Percentiles rank a stretch among this genome's conserved stretches.
These are phyloP conservation scores for Yamadazyma epiphylla DNA, from an alignment of 1,139 yeast species.

Conservation along the genomic window DNA sequence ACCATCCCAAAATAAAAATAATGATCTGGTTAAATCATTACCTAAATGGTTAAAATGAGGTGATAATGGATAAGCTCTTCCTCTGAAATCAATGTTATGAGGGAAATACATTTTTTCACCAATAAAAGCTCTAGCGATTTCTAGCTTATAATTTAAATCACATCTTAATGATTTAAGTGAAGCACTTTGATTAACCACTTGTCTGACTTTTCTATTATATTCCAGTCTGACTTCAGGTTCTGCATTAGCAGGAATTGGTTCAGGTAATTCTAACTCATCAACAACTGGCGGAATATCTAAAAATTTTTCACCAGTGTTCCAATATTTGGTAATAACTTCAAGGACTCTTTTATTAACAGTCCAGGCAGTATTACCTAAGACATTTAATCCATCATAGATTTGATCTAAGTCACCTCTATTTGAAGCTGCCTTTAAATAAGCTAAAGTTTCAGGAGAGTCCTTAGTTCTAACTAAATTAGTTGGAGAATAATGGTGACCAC, in stretches of 20 bases:
- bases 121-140: slow-evolving; percentile 87
- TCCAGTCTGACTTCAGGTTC: slow-evolving; percentile 72
- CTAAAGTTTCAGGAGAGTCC: slow-evolving; percentile 86
- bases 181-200: slow-evolving; percentile 56
- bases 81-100: slow-evolving; percentile 91
- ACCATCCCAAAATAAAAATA: slow-evolving; percentile 87
- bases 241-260: slow-evolving; percentile 58
- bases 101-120: slow-evolving; percentile 93
- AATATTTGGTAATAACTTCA: slow-evolving; percentile 65
- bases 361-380: slow-evolving; percentile 89
- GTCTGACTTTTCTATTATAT: slow-evolving; percentile 61
- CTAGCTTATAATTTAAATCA: slow-evolving; percentile 88
- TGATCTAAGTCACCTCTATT: slow-evolving; percentile 59
- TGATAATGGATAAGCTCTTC: slow-evolving; percentile 92
- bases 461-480: slow-evolving; percentile 68
- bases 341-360: slow-evolving; percentile 75
- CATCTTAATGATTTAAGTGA: slow-evolving; percentile 83
- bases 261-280: slow-evolving; percentile 56
- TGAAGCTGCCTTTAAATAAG: slow-evolving; percentile 83
- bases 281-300: slow-evolving; percentile 73
- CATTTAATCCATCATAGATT: slow-evolving; percentile 81
- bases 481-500: slow-evolving; percentile 75
- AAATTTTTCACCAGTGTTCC: slow-evolving; percentile 83
- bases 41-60: slow-evolving; percentile 83
- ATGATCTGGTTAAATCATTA: slow-evolving; percentile 83